phyloP scores from a whole-genome alignment of 192 early-diverging fungal species.

The Entomortierella lignicola region DNA sequence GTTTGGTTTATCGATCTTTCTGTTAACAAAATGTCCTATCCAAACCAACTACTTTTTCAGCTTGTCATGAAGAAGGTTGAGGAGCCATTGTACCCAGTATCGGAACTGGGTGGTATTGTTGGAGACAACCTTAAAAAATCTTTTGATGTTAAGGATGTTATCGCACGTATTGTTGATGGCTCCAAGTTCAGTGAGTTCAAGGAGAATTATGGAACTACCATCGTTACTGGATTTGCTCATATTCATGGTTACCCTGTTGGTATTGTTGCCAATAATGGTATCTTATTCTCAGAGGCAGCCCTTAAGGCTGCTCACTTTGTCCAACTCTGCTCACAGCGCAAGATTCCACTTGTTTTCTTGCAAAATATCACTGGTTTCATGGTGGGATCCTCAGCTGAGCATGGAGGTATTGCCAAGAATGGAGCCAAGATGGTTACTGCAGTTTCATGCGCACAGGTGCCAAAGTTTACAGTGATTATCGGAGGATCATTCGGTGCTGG shows the following conservation, averaged over 20 bases:
- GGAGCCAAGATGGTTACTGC: constrained; percentile 97
- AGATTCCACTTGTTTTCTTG: constrained; percentile 91
- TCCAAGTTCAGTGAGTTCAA: constrained; percentile 94
- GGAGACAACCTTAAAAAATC: constrained; percentile 90
- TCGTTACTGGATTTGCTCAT: constrained; percentile 93
- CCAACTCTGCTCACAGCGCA: constrained; percentile 88
- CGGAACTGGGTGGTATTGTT: constrained; percentile 94
- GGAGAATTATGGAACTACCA: constrained; percentile 86
- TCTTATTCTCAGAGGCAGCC: constrained; percentile 93
- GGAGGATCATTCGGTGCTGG: constrained; percentile 85
- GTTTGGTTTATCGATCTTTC: constrained; percentile 18
- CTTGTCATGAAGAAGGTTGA: constrained; percentile 65
- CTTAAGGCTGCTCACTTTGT: constrained; percentile 97
- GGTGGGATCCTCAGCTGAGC: constrained; percentile 94
- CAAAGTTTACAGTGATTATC: constrained; percentile 91
- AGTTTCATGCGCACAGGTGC: constrained; percentile 92
- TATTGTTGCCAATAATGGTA: constrained; percentile 96
- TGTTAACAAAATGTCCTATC: background rate
- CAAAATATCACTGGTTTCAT: constrained; percentile 99
- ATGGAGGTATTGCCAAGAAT: constrained; percentile 97
- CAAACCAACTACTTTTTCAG: constrained; percentile 14
- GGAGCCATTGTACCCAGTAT: constrained; percentile 82
- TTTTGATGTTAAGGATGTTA: constrained; percentile 92
- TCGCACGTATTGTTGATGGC: constrained; percentile 95
- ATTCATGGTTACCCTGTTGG: constrained; percentile 93